These are phyloP conservation scores for Stereum hirsutum DNA, from an alignment of 1,284 basidiomycete genomes.

Conservation along the genomic window DNA sequence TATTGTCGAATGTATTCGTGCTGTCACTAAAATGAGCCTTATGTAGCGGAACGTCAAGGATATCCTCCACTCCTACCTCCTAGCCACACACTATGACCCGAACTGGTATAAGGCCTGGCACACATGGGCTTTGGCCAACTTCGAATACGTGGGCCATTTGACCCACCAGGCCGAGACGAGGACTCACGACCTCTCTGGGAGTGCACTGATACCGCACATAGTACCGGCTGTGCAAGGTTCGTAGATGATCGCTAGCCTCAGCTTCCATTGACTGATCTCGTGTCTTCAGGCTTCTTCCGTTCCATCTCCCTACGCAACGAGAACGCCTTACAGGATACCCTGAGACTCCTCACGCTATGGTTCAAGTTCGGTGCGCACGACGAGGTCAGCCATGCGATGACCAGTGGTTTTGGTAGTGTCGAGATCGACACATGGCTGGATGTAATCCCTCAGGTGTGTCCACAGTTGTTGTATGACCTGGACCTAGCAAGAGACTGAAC, in stretches of 20 bases:
- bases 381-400: constrained; percentile 88
- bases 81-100: constrained; percentile 89
- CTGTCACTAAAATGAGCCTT: constrained; percentile 6
- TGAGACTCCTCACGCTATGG: constrained; percentile 93
- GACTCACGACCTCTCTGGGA: constrained; percentile 57
- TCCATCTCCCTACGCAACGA: constrained; percentile 89
- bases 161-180: constrained; percentile 61
- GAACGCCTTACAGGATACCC: constrained; percentile 92
- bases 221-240: constrained; percentile 91
- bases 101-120: constrained; percentile 99
- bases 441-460: constrained; percentile 86
- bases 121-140: constrained; percentile 96
- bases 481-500: too few species aligned
- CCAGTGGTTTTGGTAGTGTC: constrained; percentile 81
- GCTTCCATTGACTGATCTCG: neutral
- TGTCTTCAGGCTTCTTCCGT: constrained; percentile 76
- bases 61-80: constrained; percentile 79
- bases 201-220: constrained; percentile 77
- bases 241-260: constrained; percentile 9
- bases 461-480: neutral
- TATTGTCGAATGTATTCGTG: neutral
- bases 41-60: constrained; percentile 67
- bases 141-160: constrained; percentile 85
- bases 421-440: constrained; percentile 98
- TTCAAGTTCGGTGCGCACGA: constrained; percentile 96